Percentiles rank a stretch among this genome's conserved stretches.
These are phyloP conservation scores for Phycomyces nitens DNA, from an alignment of 192 early-diverging fungal genomes.

Conservation along the genomic window DNA sequence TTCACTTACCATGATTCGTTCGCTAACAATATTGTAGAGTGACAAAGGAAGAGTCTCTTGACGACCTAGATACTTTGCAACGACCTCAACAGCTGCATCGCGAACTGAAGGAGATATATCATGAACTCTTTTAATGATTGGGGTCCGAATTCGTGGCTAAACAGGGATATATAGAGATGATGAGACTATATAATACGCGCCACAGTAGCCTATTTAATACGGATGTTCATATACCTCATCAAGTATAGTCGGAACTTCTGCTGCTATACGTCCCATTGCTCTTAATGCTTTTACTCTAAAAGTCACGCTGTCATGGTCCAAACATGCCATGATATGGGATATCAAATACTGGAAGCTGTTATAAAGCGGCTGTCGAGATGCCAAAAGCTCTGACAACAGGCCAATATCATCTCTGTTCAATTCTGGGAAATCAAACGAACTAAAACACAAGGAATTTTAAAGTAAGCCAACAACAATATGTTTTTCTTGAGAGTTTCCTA, in stretches of 20 bases:
- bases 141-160: constrained; percentile 56
- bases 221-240: constrained; percentile 39
- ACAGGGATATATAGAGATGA: neutral
- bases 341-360: constrained; percentile 70
- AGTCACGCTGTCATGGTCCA: constrained; percentile 65
- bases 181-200: neutral
- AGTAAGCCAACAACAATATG: neutral
- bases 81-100: constrained; percentile 86
- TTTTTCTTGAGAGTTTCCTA: neutral
- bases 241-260: constrained; percentile 62
- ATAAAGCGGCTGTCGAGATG: constrained; percentile 56
- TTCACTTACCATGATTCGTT: constrained; percentile 64
- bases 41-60: constrained; percentile 61
- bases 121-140: constrained; percentile 72
- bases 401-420: constrained; percentile 24
- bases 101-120: constrained; percentile 84
- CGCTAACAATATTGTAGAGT: constrained; percentile 80
- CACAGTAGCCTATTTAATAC: neutral
- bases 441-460: neutral
- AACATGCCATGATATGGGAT: constrained; percentile 54
- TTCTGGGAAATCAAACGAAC: constrained; percentile 12
- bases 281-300: constrained; percentile 76
- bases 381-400: constrained; percentile 38
- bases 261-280: constrained; percentile 73
- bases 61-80: constrained; percentile 75